Base-by-base conservation (phyloP, 345 rosid species). In the Gynandropsis gynandra region DNA sequence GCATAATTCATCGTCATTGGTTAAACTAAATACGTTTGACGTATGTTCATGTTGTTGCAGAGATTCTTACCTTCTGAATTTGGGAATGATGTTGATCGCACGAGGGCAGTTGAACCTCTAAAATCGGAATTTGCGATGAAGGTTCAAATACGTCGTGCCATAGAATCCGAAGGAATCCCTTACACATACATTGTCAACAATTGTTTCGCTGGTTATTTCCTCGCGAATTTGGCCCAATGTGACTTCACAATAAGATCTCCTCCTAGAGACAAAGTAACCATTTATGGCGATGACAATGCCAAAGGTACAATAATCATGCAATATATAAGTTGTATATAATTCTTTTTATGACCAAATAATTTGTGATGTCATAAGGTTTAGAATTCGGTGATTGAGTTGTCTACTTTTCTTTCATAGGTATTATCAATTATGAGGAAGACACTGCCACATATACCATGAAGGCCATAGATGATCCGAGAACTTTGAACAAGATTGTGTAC, bases 401-500 rank as follows among this genome's bases (percentile, higher is more conserved):
- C n/a, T n/a, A n/a, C n/a, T n/a, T n/a, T n/a, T n/a, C n/a, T n/a
- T n/a, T n/a, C n/a, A n/a, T n/a, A n/a, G n/a, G 29, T 10, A 61
- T 76, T 53, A 65, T 65, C 55, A 76, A 68, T 71, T 16, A 54
- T 16, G 84, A 79, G 67, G 59, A 40, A 9, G 84, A 75, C 31
- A 73, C 73, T 9, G 84, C 54, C 4, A 54, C 66, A 1, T 79
- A 47, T 16, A 75, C 75, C 8, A 73, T 79, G 31, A 68, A 37
- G 61, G 74, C 78, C 2, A 77, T 74, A n/a, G 76, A 74, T 37
- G 80, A 78, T 31, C 76, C 80, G 7, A 60, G 79, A 40, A 71
- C 84, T 13, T 37, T 73, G 61, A 79, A 79, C 72, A 79, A 76
- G 38, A 29, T 58, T 53, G 67, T 79, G 4, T 75, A 57, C 62